Evolutionary conservation across 1,284 basidiomycete species (phyloP).

Genomic region (Tylopilus orsonianus): DNA sequence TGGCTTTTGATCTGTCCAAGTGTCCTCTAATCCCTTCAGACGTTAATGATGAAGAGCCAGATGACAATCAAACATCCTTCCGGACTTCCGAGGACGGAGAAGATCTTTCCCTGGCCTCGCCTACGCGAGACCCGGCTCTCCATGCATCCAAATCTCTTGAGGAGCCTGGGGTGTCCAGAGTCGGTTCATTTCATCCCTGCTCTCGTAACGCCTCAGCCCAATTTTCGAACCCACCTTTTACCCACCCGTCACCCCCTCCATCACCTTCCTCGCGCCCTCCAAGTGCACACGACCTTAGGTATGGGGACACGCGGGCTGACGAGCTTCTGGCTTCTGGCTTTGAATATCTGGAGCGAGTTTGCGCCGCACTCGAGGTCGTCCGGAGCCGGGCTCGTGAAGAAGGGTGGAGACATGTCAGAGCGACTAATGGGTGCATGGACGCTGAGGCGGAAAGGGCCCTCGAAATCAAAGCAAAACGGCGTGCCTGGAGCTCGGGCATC

Average conservation of each 20-base stretch:
- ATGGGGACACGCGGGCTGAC: conserved; percentile 8
- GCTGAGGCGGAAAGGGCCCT: conserved; percentile 24
- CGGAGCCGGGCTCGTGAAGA: conserved; percentile 30
- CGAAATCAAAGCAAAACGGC: conserved; percentile 33
- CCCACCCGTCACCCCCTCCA: neutral
- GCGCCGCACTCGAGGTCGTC: conserved; percentile 27
- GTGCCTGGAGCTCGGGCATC: conserved; percentile 36
- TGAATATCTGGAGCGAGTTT: conserved; percentile 20
- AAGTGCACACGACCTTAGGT: neutral
- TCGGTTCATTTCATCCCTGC: conserved; percentile 28
- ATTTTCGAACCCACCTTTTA: neutral
- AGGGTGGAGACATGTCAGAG: conserved; percentile 30
- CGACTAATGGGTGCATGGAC: conserved; percentile 31
- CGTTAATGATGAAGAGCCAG: conserved; percentile 30
- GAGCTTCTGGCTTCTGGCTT: conserved; percentile 21
- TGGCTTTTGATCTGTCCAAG: conserved; percentile 24
- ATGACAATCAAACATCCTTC: conserved; percentile 25
- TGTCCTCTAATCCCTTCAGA: conserved; percentile 28
- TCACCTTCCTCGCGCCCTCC: neutral
- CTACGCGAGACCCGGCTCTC: neutral
- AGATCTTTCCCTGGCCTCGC: conserved; percentile 11
- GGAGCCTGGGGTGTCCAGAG: conserved; percentile 20
- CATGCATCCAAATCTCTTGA: neutral
- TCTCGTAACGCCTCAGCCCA: conserved; percentile 19
- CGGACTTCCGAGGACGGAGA: conserved; percentile 31